Evolutionary conservation across 495 filamentous ascomycete genomes (phyloP).

Genomic region (Aspergillus campestris): DNA sequence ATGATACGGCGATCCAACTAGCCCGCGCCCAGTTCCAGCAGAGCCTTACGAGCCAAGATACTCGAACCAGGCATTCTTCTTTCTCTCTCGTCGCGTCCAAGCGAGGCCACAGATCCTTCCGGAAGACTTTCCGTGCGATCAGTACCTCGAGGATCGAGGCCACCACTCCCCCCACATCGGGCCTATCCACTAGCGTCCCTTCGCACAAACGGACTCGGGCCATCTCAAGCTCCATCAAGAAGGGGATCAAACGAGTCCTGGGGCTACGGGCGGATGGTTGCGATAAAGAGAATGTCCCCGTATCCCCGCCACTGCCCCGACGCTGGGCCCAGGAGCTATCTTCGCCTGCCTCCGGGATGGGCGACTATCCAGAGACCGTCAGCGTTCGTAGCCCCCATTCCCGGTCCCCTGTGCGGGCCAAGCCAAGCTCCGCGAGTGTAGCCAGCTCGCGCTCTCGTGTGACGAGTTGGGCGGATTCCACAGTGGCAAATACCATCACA

Average conservation of each 20-base stretch:
- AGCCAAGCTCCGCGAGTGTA: slow-evolving; percentile 38
- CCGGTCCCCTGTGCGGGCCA: slow-evolving; percentile 5
- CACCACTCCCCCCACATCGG: slow-evolving; percentile 15
- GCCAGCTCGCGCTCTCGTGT: slow-evolving; percentile 56
- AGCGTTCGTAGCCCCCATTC: slow-evolving; percentile 9
- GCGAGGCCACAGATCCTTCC: slow-evolving; percentile 45
- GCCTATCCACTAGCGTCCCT: slow-evolving; percentile 19
- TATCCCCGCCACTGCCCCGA: slow-evolving; percentile 42
- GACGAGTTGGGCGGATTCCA: slow-evolving; percentile 70
- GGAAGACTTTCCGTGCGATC: slow-evolving; percentile 50
- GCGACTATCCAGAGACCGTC: not conserved
- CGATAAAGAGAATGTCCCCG: slow-evolving; percentile 36
- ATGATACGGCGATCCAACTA: slow-evolving; percentile 41
- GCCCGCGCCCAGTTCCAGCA: slow-evolving; percentile 41
- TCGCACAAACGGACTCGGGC: slow-evolving; percentile 48
- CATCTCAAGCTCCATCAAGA: slow-evolving; percentile 53
- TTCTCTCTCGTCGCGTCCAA: slow-evolving; percentile 36
- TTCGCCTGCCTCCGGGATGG: not conserved
- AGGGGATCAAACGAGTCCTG: slow-evolving; percentile 53
- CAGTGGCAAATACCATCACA: slow-evolving; percentile 39
- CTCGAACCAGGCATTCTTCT: slow-evolving; percentile 37
- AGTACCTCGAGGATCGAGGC: slow-evolving; percentile 29
- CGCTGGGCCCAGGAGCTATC: slow-evolving; percentile 18
- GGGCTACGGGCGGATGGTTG: slow-evolving; percentile 36
- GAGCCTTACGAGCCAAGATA: slow-evolving; percentile 20